Conservation (phyloP, 2,329 filamentous ascomycete species). For the Drechmeria coniospora region DNA sequence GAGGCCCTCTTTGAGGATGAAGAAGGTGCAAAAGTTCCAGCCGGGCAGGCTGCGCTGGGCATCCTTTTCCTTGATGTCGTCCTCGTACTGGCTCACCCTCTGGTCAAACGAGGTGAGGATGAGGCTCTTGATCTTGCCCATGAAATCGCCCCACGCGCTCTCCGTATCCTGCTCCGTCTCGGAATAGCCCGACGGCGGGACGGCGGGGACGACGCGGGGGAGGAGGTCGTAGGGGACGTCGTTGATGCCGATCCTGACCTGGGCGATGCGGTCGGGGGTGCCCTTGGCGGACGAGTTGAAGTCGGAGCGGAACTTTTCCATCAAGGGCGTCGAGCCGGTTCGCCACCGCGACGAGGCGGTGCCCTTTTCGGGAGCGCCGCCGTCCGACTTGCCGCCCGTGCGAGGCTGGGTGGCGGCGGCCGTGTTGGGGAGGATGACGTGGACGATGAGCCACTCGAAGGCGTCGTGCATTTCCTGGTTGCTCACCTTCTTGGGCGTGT, state of each 20-base stretch:
- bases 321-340: constrained; percentile 62
- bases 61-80: constrained; percentile 91
- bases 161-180: constrained; percentile 68
- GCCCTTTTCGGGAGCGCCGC: constrained; percentile 49
- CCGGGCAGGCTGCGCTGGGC: constrained; percentile 73
- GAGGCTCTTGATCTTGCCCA: constrained; percentile 71
- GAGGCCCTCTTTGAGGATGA: constrained; percentile 89
- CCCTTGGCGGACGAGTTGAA: constrained; percentile 66
- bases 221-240: constrained; percentile 51
- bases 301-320: constrained; percentile 81
- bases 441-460: constrained; percentile 87
- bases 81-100: constrained; percentile 86
- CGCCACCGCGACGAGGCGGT: constrained; percentile 57
- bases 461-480: constrained; percentile 89
- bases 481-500: constrained; percentile 44
- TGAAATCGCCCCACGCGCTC: constrained; percentile 68
- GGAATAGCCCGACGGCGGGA: constrained; percentile 45
- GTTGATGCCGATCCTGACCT: constrained; percentile 64
- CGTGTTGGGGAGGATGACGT: constrained; percentile 82
- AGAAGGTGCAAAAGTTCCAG: constrained; percentile 99
- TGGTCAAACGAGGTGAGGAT: constrained; percentile 84
- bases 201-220: constrained; percentile 46
- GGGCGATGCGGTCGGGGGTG: constrained; percentile 61
- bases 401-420: constrained; percentile 64
- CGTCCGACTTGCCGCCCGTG: constrained; percentile 39